A percentile compares a stretch with the other conserved stretches of the same genome.
phyloP scores from a whole-genome alignment of 2,329 filamentous ascomycete species.

The Ramichloridium luteum region DNA sequence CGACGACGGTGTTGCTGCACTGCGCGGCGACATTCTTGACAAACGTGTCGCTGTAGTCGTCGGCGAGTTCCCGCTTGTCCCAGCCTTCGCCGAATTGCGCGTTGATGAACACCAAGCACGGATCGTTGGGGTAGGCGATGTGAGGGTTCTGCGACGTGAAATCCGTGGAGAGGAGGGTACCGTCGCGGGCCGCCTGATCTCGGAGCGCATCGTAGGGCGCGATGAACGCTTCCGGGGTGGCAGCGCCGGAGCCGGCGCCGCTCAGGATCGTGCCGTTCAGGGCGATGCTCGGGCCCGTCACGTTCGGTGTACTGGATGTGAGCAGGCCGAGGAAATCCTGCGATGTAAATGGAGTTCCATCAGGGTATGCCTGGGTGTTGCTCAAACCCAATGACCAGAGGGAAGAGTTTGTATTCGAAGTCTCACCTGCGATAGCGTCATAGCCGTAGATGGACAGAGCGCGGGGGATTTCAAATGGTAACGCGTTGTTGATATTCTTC shows the following conservation, averaged over 20 bases:
- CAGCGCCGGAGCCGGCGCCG: constrained; percentile 10
- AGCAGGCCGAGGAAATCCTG: constrained; percentile 34
- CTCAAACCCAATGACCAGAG: constrained; percentile 16
- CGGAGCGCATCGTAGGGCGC: constrained; percentile 16
- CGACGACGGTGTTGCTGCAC: constrained; percentile 22
- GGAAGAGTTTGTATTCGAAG: constrained; percentile 27
- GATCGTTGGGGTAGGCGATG: constrained; percentile 17
- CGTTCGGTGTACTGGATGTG: background rate
- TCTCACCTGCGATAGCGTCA: constrained; percentile 21
- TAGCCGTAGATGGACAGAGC: constrained; percentile 30
- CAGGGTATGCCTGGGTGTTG: background rate
- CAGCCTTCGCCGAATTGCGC: constrained; percentile 18
- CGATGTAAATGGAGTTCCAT: constrained; percentile 41
- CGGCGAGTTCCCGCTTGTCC: constrained; percentile 18
- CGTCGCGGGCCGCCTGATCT: constrained; percentile 11
- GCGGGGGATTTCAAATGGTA: constrained; percentile 38
- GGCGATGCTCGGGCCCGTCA: constrained; percentile 15
- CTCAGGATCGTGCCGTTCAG: constrained; percentile 14
- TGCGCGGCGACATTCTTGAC: constrained; percentile 21
- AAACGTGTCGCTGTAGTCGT: constrained; percentile 18
- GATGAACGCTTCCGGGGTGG: constrained; percentile 11
- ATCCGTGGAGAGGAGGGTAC: constrained; percentile 17
- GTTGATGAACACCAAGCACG: constrained; percentile 24
- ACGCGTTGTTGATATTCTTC: constrained; percentile 49
- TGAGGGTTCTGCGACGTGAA: constrained; percentile 16